phyloP scores from a whole-genome alignment of 805 yeast genomes.

The Yarrowia deformans region DNA sequence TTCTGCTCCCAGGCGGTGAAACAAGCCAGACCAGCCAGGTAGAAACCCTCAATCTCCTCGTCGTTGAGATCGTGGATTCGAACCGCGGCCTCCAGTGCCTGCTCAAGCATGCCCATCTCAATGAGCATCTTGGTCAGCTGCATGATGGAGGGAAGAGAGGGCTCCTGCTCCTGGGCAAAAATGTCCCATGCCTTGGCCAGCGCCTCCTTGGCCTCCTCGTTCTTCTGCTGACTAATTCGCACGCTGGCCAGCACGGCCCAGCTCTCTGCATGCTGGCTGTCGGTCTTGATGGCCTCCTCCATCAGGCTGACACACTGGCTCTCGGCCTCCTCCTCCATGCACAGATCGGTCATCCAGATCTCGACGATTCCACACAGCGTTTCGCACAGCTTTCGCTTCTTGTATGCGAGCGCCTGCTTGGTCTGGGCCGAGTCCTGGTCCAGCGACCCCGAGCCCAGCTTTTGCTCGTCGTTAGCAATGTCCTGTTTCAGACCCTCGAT shows the following conservation, averaged over 20 bases:
- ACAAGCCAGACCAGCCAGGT: conserved; percentile 81
- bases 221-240: conserved; percentile 83
- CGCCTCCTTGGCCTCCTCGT: conserved; percentile 74
- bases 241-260: conserved; percentile 85
- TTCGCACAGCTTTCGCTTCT: conserved; percentile 68
- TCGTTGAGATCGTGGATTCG: conserved; percentile 82
- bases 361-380: conserved; percentile 88
- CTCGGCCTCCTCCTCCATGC: conserved; percentile 94
- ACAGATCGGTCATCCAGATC: conserved; percentile 93
- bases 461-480: conserved; percentile 47
- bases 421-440: conserved; percentile 40
- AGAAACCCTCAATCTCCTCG: conserved; percentile 78
- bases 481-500: conserved; percentile 58
- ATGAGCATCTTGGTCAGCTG: conserved; percentile 76
- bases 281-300: conserved; percentile 64
- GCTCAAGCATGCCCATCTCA: conserved; percentile 76
- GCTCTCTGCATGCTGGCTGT: conserved; percentile 70
- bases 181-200: conserved; percentile 74
- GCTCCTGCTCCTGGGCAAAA: conserved; percentile 58
- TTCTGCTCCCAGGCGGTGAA: conserved; percentile 43
- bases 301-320: conserved; percentile 75
- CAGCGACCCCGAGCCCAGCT: not conserved
- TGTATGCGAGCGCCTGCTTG: conserved; percentile 48
- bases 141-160: conserved; percentile 68
- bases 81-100: conserved; percentile 68